These are phyloP conservation scores for Grigorovia transvaalensis DNA, from an alignment of 805 yeast species.

Conservation along the genomic window DNA sequence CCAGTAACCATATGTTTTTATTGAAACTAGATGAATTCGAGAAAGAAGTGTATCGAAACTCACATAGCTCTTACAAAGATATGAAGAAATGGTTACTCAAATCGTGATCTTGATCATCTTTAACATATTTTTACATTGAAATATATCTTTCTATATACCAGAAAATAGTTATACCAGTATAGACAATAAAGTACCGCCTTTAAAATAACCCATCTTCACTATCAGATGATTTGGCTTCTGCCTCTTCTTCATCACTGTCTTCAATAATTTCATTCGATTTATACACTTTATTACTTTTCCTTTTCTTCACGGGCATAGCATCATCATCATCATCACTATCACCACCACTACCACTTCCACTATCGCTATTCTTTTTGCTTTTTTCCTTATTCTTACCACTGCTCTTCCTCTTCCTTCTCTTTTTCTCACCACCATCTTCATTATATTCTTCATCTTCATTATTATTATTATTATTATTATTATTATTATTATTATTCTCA, in stretches of 20 bases:
- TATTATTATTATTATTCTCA: too few relatives aligned
- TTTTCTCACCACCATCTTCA: conserved; percentile 7
- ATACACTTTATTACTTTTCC: conserved; percentile 19
- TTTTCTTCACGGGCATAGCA: conserved; percentile 14
- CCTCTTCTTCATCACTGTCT: conserved; percentile 32
- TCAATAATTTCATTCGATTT: conserved; percentile 32
- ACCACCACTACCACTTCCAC: conserved; percentile 10
- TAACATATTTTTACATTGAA: too few relatives aligned
- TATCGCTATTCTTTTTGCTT: not conserved
- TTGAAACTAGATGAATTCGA: conserved; percentile 71
- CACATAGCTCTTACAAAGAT: conserved; percentile 42
- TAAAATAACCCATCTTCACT: conserved; percentile 15
- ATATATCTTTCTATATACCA: too few relatives aligned
- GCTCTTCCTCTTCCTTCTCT: conserved; percentile 12
- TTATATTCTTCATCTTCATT: conserved; percentile 27
- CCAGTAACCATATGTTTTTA: conserved; percentile 33
- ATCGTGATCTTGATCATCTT: not conserved
- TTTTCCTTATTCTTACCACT: conserved; percentile 2
- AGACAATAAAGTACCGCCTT: too few relatives aligned
- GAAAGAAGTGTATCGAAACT: conserved; percentile 41
- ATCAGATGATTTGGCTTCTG: conserved; percentile 9
- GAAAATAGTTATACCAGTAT: too few relatives aligned
- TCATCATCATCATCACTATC: conserved; percentile 19
- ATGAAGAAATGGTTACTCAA: conserved; percentile 32
- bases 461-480: too few relatives aligned